Base-by-base conservation (phyloP, 2,329 filamentous ascomycete species). In the Epichloe gansuensis region DNA sequence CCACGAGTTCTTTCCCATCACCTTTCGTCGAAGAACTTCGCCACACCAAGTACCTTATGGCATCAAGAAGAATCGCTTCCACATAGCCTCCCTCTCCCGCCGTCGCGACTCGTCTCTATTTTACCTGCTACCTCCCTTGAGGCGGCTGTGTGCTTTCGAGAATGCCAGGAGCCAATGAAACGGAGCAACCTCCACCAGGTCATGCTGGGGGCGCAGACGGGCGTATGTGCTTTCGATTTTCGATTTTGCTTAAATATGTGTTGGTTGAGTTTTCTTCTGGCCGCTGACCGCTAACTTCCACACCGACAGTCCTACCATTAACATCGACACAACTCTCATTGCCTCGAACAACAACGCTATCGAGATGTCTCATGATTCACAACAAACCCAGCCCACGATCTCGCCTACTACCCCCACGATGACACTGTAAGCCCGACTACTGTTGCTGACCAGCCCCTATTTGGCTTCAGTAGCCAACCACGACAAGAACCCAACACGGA, bases 291-390 rank as follows among this genome's bases (percentile, higher is more conserved):
- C 11, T 34, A 3, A 5, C n/a, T 41, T 17, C 23, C 9, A 38
- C 42, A 23, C 11, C 12, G 51, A 23, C 55, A 78, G 75, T 43
- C 76, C 75, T 38, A 77, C 75, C 51, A 78, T 78, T 54, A 79
- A 74, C 50, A 78, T 79, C 51, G 75, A 78, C 57, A 77, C 75
- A 12, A 72, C 75, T 8, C 72, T 69, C 54, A 65, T 66, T n/a
- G 47, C 42, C n/a, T 37, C 48, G n/a, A 46, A 37, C 17, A 43
- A 46, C 55, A 64, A 62, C 15, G 45, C 60, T 52, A 52, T 63
- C 51, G 61, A 65, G 39, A 64, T 67, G 55, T 59, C 67, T 3
- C 54, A 62, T 53, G 60, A 63, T 38, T 50, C 45, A 6, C 37
- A 51, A 3, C 48, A 53, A 38, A 17, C 47, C 11, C 50, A 48